Conservation (phyloP, 2,329 filamentous ascomycete genomes). For the Aspergillus sp. region DNA sequence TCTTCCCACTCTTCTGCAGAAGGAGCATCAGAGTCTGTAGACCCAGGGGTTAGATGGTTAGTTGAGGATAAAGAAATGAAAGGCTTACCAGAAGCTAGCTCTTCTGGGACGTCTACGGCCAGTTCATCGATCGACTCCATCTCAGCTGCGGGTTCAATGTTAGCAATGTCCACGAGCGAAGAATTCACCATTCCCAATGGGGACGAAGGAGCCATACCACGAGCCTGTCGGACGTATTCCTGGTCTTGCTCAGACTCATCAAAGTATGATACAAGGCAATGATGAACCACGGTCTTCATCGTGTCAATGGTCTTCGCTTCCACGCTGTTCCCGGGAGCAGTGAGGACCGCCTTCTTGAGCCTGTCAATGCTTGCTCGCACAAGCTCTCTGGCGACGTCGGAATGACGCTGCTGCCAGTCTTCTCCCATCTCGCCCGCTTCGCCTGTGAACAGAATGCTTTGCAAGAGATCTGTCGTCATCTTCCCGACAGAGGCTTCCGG, state of each 20-base stretch:
- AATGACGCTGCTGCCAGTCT: slow-evolving; percentile 26
- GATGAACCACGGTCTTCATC: slow-evolving; percentile 36
- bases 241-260: slow-evolving; percentile 36
- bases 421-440: slow-evolving; percentile 29
- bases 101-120: slow-evolving; percentile 37
- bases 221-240: slow-evolving; percentile 30
- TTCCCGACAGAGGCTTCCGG: slow-evolving; percentile 46
- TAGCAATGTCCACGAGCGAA: neutral
- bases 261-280: slow-evolving; percentile 40
- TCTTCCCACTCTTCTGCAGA: slow-evolving; percentile 44
- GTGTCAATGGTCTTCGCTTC: slow-evolving; percentile 37
- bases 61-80: slow-evolving; percentile 16
- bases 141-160: slow-evolving; percentile 23
- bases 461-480: slow-evolving; percentile 45
- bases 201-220: slow-evolving; percentile 28
- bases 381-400: slow-evolving; percentile 32
- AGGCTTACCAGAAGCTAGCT: slow-evolving; percentile 39
- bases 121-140: slow-evolving; percentile 34
- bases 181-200: neutral
- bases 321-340: slow-evolving; percentile 23
- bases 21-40: slow-evolving; percentile 39
- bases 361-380: slow-evolving; percentile 31
- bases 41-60: slow-evolving; percentile 20
- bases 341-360: slow-evolving; percentile 32
- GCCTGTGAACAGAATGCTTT: slow-evolving; percentile 42